Percentiles rank a stretch among this genome's conserved stretches.
These are phyloP conservation scores for Neofusicoccum laricinum DNA, from an alignment of 2,329 filamentous ascomycete genomes.

Conservation along the genomic window DNA sequence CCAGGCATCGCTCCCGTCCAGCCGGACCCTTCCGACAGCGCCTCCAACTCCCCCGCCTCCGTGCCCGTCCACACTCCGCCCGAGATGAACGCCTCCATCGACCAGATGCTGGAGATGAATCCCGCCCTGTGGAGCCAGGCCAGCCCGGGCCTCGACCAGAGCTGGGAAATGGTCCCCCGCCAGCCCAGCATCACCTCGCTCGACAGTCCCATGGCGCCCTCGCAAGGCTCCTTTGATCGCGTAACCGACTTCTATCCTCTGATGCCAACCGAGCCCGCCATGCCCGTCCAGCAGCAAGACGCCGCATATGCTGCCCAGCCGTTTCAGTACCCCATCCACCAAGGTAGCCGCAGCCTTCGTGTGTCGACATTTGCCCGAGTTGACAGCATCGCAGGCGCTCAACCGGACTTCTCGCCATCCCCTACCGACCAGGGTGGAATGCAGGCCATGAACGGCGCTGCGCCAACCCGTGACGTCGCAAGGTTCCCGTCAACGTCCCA, in stretches of 20 bases:
- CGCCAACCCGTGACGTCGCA: not conserved
- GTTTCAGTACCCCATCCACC: not conserved
- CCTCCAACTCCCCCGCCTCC: slow-evolving; percentile 15
- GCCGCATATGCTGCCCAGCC: not conserved
- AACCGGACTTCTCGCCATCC: slow-evolving; percentile 1
- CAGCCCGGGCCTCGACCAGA: slow-evolving; percentile 12
- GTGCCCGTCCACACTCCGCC: slow-evolving; percentile 14
- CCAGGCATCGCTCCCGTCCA: not conserved
- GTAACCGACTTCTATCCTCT: slow-evolving; percentile 2
- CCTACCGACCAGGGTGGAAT: not conserved
- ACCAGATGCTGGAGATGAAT: slow-evolving; percentile 14
- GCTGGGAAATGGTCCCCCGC: slow-evolving; percentile 16
- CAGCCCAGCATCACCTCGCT: slow-evolving; percentile 12
- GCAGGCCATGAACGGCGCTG: slow-evolving; percentile 1
- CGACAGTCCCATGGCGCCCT: slow-evolving; percentile 7
- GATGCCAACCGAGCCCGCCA: not conserved
- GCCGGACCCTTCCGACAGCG: slow-evolving; percentile 7
- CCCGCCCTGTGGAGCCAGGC: slow-evolving; percentile 7
- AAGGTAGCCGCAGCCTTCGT: not conserved
- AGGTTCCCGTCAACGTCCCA: not conserved
- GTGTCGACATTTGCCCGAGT: not conserved
- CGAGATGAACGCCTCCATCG: slow-evolving; percentile 16
- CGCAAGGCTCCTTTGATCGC: slow-evolving; percentile 11
- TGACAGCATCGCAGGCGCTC: not conserved
- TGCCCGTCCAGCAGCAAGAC: not conserved